Percentiles rank a stretch among this genome's conserved stretches.
These are phyloP conservation scores for Pestalotiopsis sp. DNA, from an alignment of 2,329 filamentous ascomycete genomes.

Conservation along the genomic window DNA sequence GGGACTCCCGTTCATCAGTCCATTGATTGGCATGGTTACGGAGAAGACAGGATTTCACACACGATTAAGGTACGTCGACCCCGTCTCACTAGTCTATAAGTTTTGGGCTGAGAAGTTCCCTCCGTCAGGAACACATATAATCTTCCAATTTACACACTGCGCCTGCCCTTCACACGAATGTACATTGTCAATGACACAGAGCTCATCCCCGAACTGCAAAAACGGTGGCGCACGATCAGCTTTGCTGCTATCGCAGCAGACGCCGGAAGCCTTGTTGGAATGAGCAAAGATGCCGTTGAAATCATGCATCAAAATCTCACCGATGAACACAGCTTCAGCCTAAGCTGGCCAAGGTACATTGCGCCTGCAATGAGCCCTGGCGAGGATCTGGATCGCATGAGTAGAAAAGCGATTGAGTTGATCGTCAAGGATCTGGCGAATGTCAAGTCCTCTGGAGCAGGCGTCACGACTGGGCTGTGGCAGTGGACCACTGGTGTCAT, in stretches of 20 bases:
- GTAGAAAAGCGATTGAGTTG: slow-evolving; percentile 21
- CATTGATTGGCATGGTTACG: slow-evolving; percentile 25
- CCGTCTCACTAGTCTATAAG: slow-evolving; percentile 7
- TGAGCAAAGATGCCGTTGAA: slow-evolving; percentile 25
- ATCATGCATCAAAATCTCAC: slow-evolving; percentile 24
- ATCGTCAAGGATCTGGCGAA: slow-evolving; percentile 15
- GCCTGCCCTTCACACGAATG: slow-evolving; percentile 25
- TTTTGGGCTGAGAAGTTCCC: too few relatives aligned
- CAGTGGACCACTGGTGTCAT: slow-evolving; percentile 21
- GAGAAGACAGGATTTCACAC: slow-evolving; percentile 20
- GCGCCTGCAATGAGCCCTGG: slow-evolving; percentile 18
- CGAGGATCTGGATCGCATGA: slow-evolving; percentile 19
- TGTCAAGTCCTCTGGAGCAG: background rate
- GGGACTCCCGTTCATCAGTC: slow-evolving; percentile 25
- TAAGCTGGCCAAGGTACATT: slow-evolving; percentile 19
- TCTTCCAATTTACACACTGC: slow-evolving; percentile 30
- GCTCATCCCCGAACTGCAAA: slow-evolving; percentile 26
- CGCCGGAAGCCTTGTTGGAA: slow-evolving; percentile 23
- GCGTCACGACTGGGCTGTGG: background rate
- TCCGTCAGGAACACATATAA: background rate
- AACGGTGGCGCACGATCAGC: slow-evolving; percentile 28
- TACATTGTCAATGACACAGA: slow-evolving; percentile 28
- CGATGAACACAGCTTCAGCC: slow-evolving; percentile 19
- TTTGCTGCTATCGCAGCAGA: slow-evolving; percentile 27
- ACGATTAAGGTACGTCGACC: slow-evolving; percentile 17